These are phyloP conservation scores for Sphaerulina populicola DNA, from an alignment of 2,329 filamentous ascomycete genomes.

Conservation along the genomic window DNA sequence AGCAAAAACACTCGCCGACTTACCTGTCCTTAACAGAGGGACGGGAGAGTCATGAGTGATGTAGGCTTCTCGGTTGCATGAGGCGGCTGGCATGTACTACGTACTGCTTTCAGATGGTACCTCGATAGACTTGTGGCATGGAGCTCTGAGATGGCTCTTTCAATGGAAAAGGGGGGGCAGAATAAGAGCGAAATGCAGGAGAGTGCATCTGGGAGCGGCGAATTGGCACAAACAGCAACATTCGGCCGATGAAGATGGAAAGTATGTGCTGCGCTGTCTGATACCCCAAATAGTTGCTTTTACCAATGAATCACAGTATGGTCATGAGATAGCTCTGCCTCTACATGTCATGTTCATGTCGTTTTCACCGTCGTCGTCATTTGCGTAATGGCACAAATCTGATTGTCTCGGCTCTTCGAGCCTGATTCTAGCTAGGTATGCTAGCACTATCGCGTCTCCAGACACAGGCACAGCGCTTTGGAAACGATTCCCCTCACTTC, in stretches of 20 bases:
- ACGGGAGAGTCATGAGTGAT: conserved; percentile 8
- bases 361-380: too few species aligned
- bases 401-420: too few species aligned
- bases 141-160: conserved; percentile 5
- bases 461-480: too few species aligned
- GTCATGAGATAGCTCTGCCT: not conserved
- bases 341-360: too few species aligned
- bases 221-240: conserved; percentile 3
- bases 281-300: conserved; percentile 4
- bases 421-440: too few species aligned
- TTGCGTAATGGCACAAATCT: too few species aligned
- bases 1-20: conserved; percentile 9
- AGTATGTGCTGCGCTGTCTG: conserved; percentile 7
- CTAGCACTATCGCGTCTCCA: too few species aligned
- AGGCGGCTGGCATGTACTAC: conserved; percentile 4
- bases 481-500: too few species aligned
- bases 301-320: not conserved
- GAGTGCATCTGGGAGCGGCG: conserved; percentile 9
- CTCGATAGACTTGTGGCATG: conserved; percentile 13
- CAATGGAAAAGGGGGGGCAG: conserved; percentile 8
- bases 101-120: conserved; percentile 16
- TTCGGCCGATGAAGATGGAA: not conserved
- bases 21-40: conserved; percentile 9
- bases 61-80: conserved; percentile 2
- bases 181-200: conserved; percentile 4